A percentile compares a stretch with the other conserved stretches of the same genome.
phyloP scores from a whole-genome alignment of 148 eudicot species.

The Fagopyrum tataricum region DNA sequence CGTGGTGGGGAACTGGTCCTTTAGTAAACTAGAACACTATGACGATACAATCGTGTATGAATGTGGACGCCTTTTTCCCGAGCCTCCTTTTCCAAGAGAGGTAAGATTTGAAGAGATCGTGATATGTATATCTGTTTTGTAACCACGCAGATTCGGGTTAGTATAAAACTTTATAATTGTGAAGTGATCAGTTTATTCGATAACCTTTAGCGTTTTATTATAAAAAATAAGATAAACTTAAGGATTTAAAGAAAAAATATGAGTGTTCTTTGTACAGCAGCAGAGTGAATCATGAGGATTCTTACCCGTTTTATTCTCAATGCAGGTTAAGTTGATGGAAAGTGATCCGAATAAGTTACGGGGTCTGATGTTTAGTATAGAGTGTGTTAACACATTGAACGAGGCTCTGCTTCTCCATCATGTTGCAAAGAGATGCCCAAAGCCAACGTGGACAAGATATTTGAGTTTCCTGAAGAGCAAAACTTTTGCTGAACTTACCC shows the following conservation, averaged over 20 bases:
- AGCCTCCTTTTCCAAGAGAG: conserved; percentile 97
- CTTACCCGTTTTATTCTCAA: not conserved
- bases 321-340: conserved; percentile 72
- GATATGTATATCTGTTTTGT: too few species aligned
- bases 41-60: conserved; percentile 80
- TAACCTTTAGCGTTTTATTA: too few species aligned
- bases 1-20: conserved; percentile 88
- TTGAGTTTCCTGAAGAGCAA: conserved; percentile 76
- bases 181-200: not conserved
- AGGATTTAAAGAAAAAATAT: too few species aligned
- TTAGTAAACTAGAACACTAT: conserved; percentile 77
- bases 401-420: conserved; percentile 78
- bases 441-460: conserved; percentile 77
- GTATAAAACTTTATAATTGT: not conserved
- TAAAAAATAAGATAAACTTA: too few species aligned
- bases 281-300: too few species aligned
- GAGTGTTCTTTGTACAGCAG: too few species aligned
- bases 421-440: conserved; percentile 62
- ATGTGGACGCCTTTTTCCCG: conserved; percentile 89
- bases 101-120: too few species aligned
- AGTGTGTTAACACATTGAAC: conserved; percentile 76
- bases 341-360: conserved; percentile 47
- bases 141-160: not conserved
- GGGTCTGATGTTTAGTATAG: conserved; percentile 58
- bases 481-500: conserved; percentile 63